Evolutionary conservation across 345 rosid genomes (phyloP).

Genomic region (Arabis alpina): DNA sequence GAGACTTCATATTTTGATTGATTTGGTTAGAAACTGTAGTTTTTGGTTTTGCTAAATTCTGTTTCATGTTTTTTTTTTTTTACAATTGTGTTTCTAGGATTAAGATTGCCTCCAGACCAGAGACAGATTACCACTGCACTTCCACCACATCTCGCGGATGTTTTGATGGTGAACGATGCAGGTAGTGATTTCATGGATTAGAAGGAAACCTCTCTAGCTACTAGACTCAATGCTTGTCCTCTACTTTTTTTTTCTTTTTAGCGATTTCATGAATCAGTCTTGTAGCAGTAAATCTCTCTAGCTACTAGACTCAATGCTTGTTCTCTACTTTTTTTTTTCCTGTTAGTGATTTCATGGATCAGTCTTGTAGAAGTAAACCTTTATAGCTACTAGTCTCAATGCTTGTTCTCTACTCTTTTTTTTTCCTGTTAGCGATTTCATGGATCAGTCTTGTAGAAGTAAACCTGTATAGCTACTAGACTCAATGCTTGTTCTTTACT

Average conservation of each 20-base stretch:
- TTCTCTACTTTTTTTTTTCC: constrained; percentile 1
- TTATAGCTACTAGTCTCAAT: not conserved
- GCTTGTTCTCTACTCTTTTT: constrained; percentile 24
- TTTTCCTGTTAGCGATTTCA: constrained; percentile 54
- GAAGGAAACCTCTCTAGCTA: constrained; percentile 1
- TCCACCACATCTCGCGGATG: constrained; percentile 84
- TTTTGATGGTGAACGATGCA: constrained; percentile 57
- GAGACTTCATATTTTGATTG: not conserved
- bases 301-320: constrained; percentile 3
- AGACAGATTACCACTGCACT: constrained; percentile 78
- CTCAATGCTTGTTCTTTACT: constrained; percentile 7
- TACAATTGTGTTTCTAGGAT: constrained; percentile 51
- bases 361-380: constrained; percentile 27
- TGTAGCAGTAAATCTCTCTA: constrained; percentile 14
- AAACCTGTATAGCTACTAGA: not conserved
- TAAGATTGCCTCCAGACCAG: constrained; percentile 78
- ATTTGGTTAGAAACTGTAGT: not conserved
- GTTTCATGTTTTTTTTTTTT: constrained; percentile 1
- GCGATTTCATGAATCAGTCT: constrained; percentile 57
- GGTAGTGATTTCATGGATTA: constrained; percentile 60
- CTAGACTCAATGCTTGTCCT: constrained; percentile 8
- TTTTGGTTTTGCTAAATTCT: constrained; percentile 9
- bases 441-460: constrained; percentile 56
- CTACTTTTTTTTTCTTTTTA: constrained; percentile 31
- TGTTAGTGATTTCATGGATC: constrained; percentile 60